Evolutionary conservation across 2,329 filamentous ascomycete genomes (phyloP).

Genomic region (Claviceps digitariae): DNA sequence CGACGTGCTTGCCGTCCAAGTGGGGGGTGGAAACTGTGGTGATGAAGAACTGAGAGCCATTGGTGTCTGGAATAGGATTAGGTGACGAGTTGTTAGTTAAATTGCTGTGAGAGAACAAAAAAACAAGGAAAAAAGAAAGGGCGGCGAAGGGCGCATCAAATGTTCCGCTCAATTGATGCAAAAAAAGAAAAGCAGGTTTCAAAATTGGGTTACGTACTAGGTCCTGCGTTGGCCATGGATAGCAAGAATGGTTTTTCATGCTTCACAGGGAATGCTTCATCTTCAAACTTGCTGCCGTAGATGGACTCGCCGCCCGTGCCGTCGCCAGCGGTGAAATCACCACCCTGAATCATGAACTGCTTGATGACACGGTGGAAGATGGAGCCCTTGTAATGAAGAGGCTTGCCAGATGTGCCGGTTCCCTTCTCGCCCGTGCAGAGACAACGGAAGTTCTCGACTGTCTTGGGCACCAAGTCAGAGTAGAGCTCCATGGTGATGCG

Average conservation of each 20-base stretch:
- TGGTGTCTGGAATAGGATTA: conserved; percentile 48
- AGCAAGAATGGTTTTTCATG: conserved; percentile 88
- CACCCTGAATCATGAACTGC: conserved; percentile 90
- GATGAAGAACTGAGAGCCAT: conserved; percentile 96
- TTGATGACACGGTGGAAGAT: conserved; percentile 95
- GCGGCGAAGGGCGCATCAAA: no score
- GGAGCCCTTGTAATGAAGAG: conserved; percentile 85
- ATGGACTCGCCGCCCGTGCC: conserved; percentile 95
- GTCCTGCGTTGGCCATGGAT: conserved; percentile 96
- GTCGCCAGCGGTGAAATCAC: conserved; percentile 90
- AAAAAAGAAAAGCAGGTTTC: background rate
- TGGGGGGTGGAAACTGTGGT: conserved; percentile 93
- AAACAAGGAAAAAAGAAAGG: background rate
- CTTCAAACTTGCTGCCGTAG: conserved; percentile 92
- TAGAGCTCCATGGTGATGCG: conserved; percentile 80
- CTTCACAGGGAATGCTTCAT: conserved; percentile 88
- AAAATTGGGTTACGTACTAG: conserved; percentile 41
- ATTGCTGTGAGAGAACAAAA: background rate
- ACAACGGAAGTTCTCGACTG: conserved; percentile 88
- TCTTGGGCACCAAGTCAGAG: conserved; percentile 72
- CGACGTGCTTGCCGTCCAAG: conserved; percentile 91
- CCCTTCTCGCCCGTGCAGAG: conserved; percentile 96
- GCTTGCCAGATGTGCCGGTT: conserved; percentile 64
- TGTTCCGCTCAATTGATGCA: background rate
- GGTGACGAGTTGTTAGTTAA: conserved; percentile 3